Base-by-base conservation (phyloP, 495 filamentous ascomycete genomes). In the Penicillium soppii region DNA sequence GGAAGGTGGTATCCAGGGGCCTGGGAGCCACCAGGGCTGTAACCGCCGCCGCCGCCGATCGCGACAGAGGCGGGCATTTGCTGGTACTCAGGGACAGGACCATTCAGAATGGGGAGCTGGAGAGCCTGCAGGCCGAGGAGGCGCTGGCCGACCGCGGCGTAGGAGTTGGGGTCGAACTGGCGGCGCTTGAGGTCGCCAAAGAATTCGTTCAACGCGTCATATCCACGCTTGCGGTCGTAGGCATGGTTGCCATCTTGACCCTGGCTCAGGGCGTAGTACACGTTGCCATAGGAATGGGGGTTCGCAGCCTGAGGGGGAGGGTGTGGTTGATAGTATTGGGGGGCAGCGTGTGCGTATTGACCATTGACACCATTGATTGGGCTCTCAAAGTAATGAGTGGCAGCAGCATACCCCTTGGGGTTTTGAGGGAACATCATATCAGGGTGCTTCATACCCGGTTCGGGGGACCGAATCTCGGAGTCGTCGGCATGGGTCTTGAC, bases 401-500 rank as follows among this genome's bases (percentile, higher is more conserved):
- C 68, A 30, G 70, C 57, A 38, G 70, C 61, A 48, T 73, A 74
- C 64, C 69, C 67, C 57, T 72, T 71, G n/a, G 63, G 61, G 46
- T 68, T 67, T 36, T 61, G 67, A 8, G 76, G 74, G 59, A 82
- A 85, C 73, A 84, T 80, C 55, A 75, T 68, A 47, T 77, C 74
- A 0, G 71, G 72, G 35, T 71, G 59, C 43, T 70, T 54, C 57
- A 71, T 45, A 72, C 81, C 82, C 45, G 86, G 82, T 66, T 82
- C 80, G 21, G 89, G 89, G 17, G 87, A 88, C 43, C 88, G 83
- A 54, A 89, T 80, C 49, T 95, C 90, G 35, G 91, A 95, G 71
- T 99, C 94, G 66, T 99, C 94, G 51, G 94, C 94, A 70, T 99
- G 94, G n/a, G 95, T 98, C 82, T 97, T 97, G 68, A 97, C 92